Evolutionary conservation across 2,329 filamentous ascomycete genomes (phyloP).

Genomic region (Leptographium flavum): DNA sequence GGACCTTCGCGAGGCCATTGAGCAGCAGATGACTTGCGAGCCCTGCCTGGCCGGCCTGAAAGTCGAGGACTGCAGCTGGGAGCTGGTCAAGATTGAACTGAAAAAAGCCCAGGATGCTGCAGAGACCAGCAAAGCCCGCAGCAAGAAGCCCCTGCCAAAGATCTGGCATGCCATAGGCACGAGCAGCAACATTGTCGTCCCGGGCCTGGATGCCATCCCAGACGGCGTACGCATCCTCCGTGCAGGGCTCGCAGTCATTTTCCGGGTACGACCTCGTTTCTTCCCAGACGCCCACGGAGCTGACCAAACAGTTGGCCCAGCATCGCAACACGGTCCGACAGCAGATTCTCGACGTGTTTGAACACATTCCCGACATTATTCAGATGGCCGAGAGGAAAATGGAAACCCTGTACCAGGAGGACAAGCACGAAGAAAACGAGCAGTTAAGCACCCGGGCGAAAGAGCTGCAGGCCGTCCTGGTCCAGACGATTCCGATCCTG

Average conservation of each 20-base stretch:
- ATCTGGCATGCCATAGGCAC: neutral
- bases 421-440: neutral
- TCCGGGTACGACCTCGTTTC: neutral
- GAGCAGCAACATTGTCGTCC: neutral
- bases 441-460: conserved; percentile 1
- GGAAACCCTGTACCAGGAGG: conserved; percentile 2
- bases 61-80: conserved; percentile 8
- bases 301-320: conserved; percentile 6
- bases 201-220: conserved; percentile 5
- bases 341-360: conserved; percentile 10
- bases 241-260: conserved; percentile 8
- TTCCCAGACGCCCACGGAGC: neutral
- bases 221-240: conserved; percentile 5
- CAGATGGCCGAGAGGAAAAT: conserved; percentile 8
- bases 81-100: conserved; percentile 5
- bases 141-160: neutral
- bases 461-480: conserved; percentile 3
- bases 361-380: conserved; percentile 9
- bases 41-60: conserved; percentile 5
- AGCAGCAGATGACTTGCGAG: neutral
- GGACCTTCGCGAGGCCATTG: conserved; percentile 6
- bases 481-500: neutral
- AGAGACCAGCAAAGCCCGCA: neutral
- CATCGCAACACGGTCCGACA: conserved; percentile 7
- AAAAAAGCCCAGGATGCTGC: conserved; percentile 4